These are phyloP conservation scores for Citrullus mucosospermus DNA, from an alignment of 306 rosid species.

Conservation along the genomic window DNA sequence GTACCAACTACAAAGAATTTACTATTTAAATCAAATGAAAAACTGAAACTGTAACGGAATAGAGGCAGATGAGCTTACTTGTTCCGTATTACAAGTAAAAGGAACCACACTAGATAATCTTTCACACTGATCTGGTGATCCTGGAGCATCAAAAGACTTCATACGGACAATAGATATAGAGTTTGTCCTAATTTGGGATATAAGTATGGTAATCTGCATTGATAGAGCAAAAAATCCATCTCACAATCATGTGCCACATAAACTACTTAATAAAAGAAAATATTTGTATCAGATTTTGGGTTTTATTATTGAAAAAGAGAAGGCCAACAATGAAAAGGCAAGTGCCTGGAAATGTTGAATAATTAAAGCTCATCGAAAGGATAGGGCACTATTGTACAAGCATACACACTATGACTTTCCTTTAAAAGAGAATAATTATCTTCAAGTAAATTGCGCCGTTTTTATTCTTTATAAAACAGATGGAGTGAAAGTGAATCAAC, in stretches of 20 bases:
- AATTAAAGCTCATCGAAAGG: background rate
- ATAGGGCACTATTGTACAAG: background rate
- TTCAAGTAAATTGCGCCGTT: too few species aligned
- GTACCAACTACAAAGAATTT: background rate
- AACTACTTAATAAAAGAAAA: background rate
- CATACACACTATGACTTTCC: background rate
- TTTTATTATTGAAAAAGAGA: background rate
- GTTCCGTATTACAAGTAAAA: slow-evolving; percentile 63
- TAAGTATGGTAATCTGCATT: slow-evolving; percentile 54
- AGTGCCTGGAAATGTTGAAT: background rate
- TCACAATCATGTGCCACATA: background rate
- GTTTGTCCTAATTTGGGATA: slow-evolving; percentile 82
- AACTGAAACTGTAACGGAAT: background rate
- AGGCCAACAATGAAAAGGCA: background rate
- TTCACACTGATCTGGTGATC: slow-evolving; percentile 23
- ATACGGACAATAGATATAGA: slow-evolving; percentile 70
- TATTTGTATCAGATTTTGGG: background rate
- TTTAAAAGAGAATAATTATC: background rate
- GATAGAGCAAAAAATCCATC: slow-evolving; percentile 17
- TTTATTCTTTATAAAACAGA: background rate
- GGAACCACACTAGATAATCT: slow-evolving; percentile 18
- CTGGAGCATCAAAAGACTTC: slow-evolving; percentile 45
- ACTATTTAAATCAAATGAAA: background rate
- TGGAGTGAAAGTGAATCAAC: slow-evolving; percentile 6
- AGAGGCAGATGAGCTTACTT: slow-evolving; percentile 30